phyloP scores from a whole-genome alignment of 2,329 filamentous ascomycete species.

The Sphaerostilbella broomeana region DNA sequence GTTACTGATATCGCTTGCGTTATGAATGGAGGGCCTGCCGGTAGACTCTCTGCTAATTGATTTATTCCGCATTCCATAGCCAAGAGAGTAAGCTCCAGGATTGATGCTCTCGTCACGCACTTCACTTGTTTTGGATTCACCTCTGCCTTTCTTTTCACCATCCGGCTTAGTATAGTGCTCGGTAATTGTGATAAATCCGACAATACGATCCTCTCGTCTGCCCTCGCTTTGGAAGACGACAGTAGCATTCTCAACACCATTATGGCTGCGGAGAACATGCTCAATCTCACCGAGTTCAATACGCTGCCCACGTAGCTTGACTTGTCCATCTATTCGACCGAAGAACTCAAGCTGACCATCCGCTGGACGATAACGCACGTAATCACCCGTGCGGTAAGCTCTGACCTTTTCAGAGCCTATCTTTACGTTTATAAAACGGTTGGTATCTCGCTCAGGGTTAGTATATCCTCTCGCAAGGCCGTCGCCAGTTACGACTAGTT shows the following conservation, averaged over 20 bases:
- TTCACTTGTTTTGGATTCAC: no score
- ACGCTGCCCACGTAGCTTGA: conserved; percentile 23
- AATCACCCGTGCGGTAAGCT: conserved; percentile 14
- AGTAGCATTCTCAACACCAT: conserved; percentile 16
- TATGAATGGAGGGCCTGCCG: conserved; percentile 27
- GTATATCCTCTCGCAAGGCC: conserved; percentile 17
- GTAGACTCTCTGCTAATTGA: conserved; percentile 19
- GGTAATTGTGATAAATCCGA: conserved; percentile 1
- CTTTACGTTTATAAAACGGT: conserved; percentile 12
- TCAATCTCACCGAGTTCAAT: conserved; percentile 26
- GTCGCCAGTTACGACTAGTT: conserved; percentile 17
- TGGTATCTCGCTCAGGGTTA: conserved; percentile 6
- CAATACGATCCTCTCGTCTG: conserved; percentile 3
- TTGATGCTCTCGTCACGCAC: conserved; percentile 1
- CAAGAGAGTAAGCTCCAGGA: neutral
- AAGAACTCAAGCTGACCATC: conserved; percentile 13
- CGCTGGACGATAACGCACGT: conserved; percentile 5
- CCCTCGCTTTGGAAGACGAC: conserved; percentile 11
- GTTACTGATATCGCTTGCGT: conserved; percentile 21
- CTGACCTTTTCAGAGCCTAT: conserved; percentile 3
- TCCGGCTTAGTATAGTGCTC: no score
- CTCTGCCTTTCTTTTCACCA: neutral
- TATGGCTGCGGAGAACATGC: conserved; percentile 13
- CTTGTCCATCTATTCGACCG: conserved; percentile 15
- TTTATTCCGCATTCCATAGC: neutral